A percentile compares a stretch with the other conserved stretches of the same genome.
phyloP scores from a whole-genome alignment of 1,284 basidiomycete genomes.

The Stygiomarasmius scandens region DNA sequence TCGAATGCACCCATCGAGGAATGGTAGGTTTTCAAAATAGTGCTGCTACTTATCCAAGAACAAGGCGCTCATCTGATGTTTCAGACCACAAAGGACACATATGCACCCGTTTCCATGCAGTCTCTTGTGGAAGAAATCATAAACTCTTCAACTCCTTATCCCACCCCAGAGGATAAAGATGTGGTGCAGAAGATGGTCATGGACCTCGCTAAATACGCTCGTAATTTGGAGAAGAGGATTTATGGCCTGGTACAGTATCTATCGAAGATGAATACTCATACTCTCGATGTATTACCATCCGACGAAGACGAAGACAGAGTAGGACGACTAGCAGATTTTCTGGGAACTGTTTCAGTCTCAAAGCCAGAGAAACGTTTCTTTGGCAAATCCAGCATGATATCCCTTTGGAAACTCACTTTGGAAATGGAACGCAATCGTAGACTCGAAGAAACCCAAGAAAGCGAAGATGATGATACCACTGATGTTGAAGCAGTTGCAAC shows the following conservation, averaged over 20 bases:
- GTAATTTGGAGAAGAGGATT: slow-evolving; percentile 10
- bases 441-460: neutral
- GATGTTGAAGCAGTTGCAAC: neutral
- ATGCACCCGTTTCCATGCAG: neutral
- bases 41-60: too few relatives aligned
- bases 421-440: neutral
- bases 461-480: neutral
- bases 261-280: neutral
- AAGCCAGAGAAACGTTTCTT: neutral
- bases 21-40: neutral
- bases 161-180: slow-evolving; percentile 15
- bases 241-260: neutral
- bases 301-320: neutral
- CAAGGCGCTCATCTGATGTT: too few relatives aligned
- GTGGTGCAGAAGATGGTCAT: slow-evolving; percentile 13
- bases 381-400: neutral
- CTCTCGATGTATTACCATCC: neutral
- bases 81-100: neutral
- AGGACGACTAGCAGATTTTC: neutral
- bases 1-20: slow-evolving; percentile 6
- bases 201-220: slow-evolving; percentile 19
- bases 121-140: slow-evolving; percentile 19
- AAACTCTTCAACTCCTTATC: slow-evolving; percentile 16
- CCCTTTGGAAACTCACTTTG: neutral
- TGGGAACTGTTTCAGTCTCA: neutral